A percentile compares a stretch with the other conserved stretches of the same genome.
These are phyloP conservation scores for Lactifluus subvellereus DNA, from an alignment of 768 basidiomycete species.

Conservation along the genomic window DNA sequence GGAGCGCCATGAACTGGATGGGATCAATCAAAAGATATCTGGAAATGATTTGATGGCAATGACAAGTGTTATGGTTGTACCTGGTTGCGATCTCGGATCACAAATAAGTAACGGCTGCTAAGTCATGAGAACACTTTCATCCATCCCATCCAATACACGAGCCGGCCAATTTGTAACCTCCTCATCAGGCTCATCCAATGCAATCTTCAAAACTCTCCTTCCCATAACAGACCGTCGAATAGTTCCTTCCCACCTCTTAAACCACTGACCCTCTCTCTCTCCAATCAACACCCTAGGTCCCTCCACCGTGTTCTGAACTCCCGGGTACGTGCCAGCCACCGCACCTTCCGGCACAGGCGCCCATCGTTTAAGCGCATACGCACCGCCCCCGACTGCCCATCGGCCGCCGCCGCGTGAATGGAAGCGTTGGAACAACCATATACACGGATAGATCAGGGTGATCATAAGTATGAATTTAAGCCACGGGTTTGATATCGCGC, in stretches of 20 bases:
- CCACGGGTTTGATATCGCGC: conserved; percentile 65
- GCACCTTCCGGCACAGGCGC: conserved; percentile 6
- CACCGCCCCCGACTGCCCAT: conserved; percentile 74
- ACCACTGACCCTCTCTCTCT: conserved; percentile 71
- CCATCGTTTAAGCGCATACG: conserved; percentile 60
- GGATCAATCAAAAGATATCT: neutral
- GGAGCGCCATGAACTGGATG: neutral
- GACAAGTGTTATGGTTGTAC: neutral
- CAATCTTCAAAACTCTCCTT: conserved; percentile 12
- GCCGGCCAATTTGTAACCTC: conserved; percentile 6
- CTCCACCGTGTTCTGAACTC: conserved; percentile 29
- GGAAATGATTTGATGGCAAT: neutral
- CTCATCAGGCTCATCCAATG: conserved; percentile 23
- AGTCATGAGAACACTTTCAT: neutral
- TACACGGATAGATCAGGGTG: conserved; percentile 67
- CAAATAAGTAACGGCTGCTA: too few species aligned
- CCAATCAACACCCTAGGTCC: conserved; percentile 44
- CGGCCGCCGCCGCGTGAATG: conserved; percentile 59
- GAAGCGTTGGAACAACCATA: conserved; percentile 76
- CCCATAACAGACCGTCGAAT: conserved; percentile 54
- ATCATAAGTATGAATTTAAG: conserved; percentile 64
- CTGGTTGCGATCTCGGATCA: neutral
- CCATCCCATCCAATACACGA: neutral
- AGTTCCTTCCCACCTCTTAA: conserved; percentile 65
- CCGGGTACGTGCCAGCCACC: neutral